Base-by-base conservation (phyloP, 2,329 filamentous ascomycete species). In the Gaeumannomyces tritici region DNA sequence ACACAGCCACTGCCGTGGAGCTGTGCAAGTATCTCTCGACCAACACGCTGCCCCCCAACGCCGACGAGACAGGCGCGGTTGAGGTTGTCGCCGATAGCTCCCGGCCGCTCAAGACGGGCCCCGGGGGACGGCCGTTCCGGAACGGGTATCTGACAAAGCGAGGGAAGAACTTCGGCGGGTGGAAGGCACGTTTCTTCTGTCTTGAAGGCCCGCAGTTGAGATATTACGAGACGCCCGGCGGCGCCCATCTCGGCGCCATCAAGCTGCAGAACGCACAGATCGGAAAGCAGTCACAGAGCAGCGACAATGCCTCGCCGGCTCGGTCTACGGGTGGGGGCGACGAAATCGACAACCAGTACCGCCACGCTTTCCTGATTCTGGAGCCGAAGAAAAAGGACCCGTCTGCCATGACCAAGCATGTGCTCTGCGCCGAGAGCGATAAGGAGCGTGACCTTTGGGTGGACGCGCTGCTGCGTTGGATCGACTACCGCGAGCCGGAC, bases 351-450 rank as follows among this genome's bases (percentile, higher is more conserved):
- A 96, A 96, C 70, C 91, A 98, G 73, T 99, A 96, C 72, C 89
- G 95, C 7, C 95, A 99, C 75, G 95, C 95, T 0, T 99, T 99
- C 76, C 79, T 98, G 57, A 90, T 99, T 62, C 74, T 98, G 61
- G 95, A 99, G 71, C 93, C 93, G 1, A 99, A 99, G 79, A 91
- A 92, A 74, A 98, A 96, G 74, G 95, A 99, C 71, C 92, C 92
- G 0, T 87, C 82, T 27, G 92, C 89, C 67, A 83, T 93, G 61
- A 91, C 97, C 28, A 90, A 93, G 66, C 95, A 99, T 73, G 93
- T 99, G 0, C 80, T 99, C 24, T 99, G 95, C 73, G 93, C 95
- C 0, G 95, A 99, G 74, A 98, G 90, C 70, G 95, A 99, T 69
- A 83, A 82, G 64, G 95, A 99, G 77, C 87, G 95, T 64, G 95